phyloP scores from a whole-genome alignment of 139 green algal species.

The Pleodorina starrii region DNA sequence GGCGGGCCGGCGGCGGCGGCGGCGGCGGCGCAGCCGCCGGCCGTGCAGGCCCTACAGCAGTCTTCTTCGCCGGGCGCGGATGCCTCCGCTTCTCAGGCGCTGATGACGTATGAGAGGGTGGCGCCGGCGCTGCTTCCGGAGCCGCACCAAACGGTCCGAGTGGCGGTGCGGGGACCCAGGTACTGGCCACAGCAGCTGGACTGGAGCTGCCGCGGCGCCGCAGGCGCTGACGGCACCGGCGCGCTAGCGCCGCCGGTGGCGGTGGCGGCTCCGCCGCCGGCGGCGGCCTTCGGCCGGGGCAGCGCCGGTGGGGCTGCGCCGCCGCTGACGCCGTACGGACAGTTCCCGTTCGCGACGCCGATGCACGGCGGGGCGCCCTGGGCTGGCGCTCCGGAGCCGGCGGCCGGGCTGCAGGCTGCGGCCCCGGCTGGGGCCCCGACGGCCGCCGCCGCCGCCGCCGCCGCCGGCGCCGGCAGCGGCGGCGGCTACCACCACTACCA shows the following conservation, averaged over 20 bases:
- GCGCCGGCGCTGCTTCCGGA: slow-evolving; percentile 32
- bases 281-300: background rate
- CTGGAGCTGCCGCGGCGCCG: background rate
- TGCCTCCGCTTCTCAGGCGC: too few species aligned
- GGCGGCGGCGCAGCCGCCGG: background rate
- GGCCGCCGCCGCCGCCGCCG: background rate
- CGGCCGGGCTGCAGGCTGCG: background rate
- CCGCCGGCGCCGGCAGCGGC: background rate
- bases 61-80: background rate
- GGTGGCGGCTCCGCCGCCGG: background rate
- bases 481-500: background rate
- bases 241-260: background rate
- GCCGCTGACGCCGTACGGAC: background rate
- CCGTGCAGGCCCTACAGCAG: background rate
- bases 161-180: slow-evolving; percentile 73
- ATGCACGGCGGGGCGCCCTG: background rate
- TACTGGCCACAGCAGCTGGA: slow-evolving; percentile 81
- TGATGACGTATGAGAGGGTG: slow-evolving; percentile 6
- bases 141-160: slow-evolving; percentile 24
- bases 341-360: background rate
- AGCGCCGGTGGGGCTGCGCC: background rate
- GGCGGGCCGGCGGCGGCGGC: background rate
- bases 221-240: background rate
- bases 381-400: background rate
- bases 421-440: background rate